Percentiles rank a stretch among this genome's conserved stretches.
These are phyloP conservation scores for Botrytis porri DNA, from an alignment of 2,329 filamentous ascomycete species.

Conservation along the genomic window DNA sequence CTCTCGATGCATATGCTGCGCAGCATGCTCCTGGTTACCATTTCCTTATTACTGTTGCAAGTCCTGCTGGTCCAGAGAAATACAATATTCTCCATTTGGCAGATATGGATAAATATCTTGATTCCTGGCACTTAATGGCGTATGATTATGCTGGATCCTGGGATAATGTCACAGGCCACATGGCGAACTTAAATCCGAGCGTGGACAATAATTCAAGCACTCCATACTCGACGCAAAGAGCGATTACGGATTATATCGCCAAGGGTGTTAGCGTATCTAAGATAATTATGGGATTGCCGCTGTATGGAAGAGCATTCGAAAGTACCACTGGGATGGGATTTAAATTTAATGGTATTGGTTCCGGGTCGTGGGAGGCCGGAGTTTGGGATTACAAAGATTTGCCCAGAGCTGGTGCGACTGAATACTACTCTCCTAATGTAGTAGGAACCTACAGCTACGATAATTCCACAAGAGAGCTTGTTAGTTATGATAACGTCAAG, in stretches of 20 bases:
- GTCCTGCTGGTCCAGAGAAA: slow-evolving; percentile 48
- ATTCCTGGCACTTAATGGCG: slow-evolving; percentile 64
- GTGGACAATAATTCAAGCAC: slow-evolving; percentile 54
- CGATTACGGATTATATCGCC: slow-evolving; percentile 62
- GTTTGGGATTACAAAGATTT: slow-evolving; percentile 81
- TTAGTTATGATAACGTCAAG: slow-evolving; percentile 67
- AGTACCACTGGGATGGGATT: slow-evolving; percentile 64
- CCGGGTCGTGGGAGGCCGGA: slow-evolving; percentile 69
- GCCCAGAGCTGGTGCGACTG: slow-evolving; percentile 57
- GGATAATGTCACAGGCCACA: slow-evolving; percentile 61
- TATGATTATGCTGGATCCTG: slow-evolving; percentile 72
- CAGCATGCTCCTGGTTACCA: slow-evolving; percentile 47
- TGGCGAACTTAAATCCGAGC: slow-evolving; percentile 66
- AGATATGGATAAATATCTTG: slow-evolving; percentile 48
- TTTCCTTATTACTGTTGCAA: slow-evolving; percentile 54
- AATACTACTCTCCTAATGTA: slow-evolving; percentile 54
- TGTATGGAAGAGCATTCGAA: slow-evolving; percentile 73
- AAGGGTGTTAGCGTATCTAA: slow-evolving; percentile 62
- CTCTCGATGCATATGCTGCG: slow-evolving; percentile 49
- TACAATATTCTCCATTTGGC: slow-evolving; percentile 48
- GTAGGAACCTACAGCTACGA: slow-evolving; percentile 73
- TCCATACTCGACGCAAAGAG: slow-evolving; percentile 65
- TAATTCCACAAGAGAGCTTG: slow-evolving; percentile 54
- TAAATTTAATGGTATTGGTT: slow-evolving; percentile 60
- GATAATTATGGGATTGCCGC: slow-evolving; percentile 73